These are phyloP conservation scores for Elymus sibiricus DNA, from an alignment of 176 grass and related monocot genomes.

Conservation along the genomic window DNA sequence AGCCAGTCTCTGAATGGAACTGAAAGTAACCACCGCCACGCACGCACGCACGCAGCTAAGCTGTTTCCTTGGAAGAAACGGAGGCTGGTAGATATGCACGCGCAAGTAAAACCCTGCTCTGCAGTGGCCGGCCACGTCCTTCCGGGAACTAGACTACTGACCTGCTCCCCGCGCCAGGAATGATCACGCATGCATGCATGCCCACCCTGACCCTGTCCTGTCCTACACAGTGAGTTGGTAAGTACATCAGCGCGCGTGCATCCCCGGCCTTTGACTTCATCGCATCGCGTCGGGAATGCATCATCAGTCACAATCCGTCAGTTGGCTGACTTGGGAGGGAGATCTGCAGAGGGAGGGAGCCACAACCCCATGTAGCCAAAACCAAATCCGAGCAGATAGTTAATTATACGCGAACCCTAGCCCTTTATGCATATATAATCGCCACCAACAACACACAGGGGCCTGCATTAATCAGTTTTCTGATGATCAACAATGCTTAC, in stretches of 20 bases:
- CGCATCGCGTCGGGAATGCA: not conserved
- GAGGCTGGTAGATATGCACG: not conserved
- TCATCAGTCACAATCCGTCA: not conserved
- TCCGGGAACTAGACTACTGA: not conserved
- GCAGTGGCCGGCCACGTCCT: not conserved
- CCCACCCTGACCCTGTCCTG: not conserved
- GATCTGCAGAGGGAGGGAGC: not conserved
- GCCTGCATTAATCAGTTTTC: not conserved
- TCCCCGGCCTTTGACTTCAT: not conserved
- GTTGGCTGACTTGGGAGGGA: not conserved
- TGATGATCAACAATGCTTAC: not conserved
- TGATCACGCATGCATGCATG: not conserved
- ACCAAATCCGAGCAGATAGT: no score
- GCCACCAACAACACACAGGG: not conserved
- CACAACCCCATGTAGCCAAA: not conserved
- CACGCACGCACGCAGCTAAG: not conserved
- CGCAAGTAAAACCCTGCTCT: not conserved
- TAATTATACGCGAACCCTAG: no score
- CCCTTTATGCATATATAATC: not conserved
- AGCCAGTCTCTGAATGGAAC: not conserved
- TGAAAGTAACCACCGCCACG: not conserved
- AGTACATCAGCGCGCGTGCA: conserved; percentile 3
- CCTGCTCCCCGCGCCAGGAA: not conserved
- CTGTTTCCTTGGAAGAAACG: conserved; percentile 3
- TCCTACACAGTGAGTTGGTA: not conserved